Evolutionary conservation across 2,329 filamentous ascomycete genomes (phyloP).

Genomic region (Xylariales sp.): DNA sequence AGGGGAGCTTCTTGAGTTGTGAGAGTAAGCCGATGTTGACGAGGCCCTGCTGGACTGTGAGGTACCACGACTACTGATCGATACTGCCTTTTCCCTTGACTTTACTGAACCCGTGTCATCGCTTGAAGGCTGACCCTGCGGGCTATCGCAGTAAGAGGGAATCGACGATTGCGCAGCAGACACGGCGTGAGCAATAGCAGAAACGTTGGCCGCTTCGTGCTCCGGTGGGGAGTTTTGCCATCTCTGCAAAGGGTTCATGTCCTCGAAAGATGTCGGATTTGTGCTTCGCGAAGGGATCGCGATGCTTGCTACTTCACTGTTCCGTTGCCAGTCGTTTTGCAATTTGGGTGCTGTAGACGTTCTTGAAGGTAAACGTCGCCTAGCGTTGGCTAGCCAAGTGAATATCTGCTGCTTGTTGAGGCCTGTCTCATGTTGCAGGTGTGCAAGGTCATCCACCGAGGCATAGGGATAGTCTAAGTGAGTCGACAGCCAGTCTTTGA

Average conservation of each 20-base stretch:
- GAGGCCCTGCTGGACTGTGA: slow-evolving; percentile 53
- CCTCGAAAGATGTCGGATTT: slow-evolving; percentile 45
- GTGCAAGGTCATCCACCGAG: slow-evolving; percentile 80
- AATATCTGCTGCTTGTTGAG: slow-evolving; percentile 80
- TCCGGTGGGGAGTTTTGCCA: slow-evolving; percentile 58
- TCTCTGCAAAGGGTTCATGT: slow-evolving; percentile 54
- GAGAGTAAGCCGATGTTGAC: slow-evolving; percentile 54
- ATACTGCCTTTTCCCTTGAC: slow-evolving; percentile 56
- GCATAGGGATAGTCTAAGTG: slow-evolving; percentile 84
- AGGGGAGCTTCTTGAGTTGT: slow-evolving; percentile 53
- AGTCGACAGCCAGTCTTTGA: slow-evolving; percentile 80
- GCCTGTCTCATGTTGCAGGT: slow-evolving; percentile 72
- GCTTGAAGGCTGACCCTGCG: slow-evolving; percentile 51
- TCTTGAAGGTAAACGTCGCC: slow-evolving; percentile 78
- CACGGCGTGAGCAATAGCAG: slow-evolving; percentile 54
- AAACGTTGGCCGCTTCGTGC: slow-evolving; percentile 56
- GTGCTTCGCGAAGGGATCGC: slow-evolving; percentile 65
- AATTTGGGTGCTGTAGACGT: slow-evolving; percentile 63
- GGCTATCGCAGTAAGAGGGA: slow-evolving; percentile 51
- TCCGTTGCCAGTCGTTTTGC: slow-evolving; percentile 58
- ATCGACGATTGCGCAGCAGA: slow-evolving; percentile 41
- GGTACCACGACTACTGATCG: slow-evolving; percentile 55
- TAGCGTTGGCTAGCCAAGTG: slow-evolving; percentile 90
- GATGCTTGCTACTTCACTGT: slow-evolving; percentile 61
- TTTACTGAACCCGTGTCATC: slow-evolving; percentile 57